A percentile compares a stretch with the other conserved stretches of the same genome.
Conservation (phyloP, 257 asterid genomes). For the Ophiorrhiza pumila region DNA sequence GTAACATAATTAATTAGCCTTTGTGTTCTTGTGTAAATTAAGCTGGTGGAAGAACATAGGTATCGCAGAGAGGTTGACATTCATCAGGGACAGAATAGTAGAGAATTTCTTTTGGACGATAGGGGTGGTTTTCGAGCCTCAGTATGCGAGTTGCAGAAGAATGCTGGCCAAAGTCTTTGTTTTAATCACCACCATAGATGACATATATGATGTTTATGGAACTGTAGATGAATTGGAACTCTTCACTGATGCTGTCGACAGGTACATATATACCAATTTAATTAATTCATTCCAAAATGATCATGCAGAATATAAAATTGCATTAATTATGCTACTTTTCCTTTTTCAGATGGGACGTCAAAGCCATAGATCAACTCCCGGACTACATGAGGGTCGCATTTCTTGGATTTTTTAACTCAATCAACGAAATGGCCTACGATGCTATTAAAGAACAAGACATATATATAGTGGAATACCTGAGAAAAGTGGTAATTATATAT, state of each 20-base stretch:
- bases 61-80: constrained; percentile 10
- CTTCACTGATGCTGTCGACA: constrained; percentile 18
- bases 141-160: constrained; percentile 11
- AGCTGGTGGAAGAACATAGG: constrained; percentile 21
- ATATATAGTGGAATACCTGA: constrained; percentile 14
- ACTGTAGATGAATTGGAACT: constrained; percentile 18
- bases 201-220: constrained; percentile 22
- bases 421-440: constrained; percentile 26
- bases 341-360: constrained; percentile 26
- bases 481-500: constrained; percentile 11
- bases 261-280: not conserved
- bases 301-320: not conserved
- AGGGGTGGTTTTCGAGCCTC: constrained; percentile 14
- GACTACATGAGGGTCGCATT: constrained; percentile 30
- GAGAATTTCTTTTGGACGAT: constrained; percentile 21
- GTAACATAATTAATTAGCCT: too few species aligned
- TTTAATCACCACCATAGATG: constrained; percentile 13
- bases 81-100: constrained; percentile 19
- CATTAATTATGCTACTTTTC: too few species aligned
- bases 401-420: constrained; percentile 15
- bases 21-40: not conserved
- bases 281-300: not conserved
- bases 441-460: constrained; percentile 14
- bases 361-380: constrained; percentile 23
- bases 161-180: constrained; percentile 15